phyloP scores from a whole-genome alignment of 2,329 filamentous ascomycete genomes.

The Claviceps maximensis region DNA sequence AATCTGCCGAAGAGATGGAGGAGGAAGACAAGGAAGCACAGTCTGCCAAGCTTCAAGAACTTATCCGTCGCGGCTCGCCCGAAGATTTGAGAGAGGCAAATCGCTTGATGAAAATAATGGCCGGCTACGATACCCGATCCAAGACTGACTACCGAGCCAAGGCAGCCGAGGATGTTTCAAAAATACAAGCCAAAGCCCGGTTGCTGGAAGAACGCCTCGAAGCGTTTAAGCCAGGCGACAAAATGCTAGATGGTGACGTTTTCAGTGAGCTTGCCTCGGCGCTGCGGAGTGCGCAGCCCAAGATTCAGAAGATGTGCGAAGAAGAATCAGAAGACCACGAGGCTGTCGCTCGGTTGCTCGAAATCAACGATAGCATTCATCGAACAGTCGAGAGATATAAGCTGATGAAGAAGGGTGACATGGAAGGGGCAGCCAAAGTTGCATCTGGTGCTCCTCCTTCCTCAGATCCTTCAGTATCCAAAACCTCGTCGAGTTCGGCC shows the following conservation, averaged over 20 bases:
- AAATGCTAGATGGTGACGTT: slow-evolving; percentile 54
- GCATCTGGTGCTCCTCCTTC: slow-evolving; percentile 62
- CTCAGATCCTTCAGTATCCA: slow-evolving; percentile 17
- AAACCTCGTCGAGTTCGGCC: slow-evolving; percentile 43
- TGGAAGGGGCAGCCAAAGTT: slow-evolving; percentile 71
- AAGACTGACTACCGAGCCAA: slow-evolving; percentile 98
- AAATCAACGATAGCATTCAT: slow-evolving; percentile 98
- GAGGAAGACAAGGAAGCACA: slow-evolving; percentile 90
- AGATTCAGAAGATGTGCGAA: slow-evolving; percentile 99
- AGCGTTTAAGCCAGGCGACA: slow-evolving; percentile 68
- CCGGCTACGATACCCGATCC: slow-evolving; percentile 84
- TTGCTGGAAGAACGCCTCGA: slow-evolving; percentile 87
- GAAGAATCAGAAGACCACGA: slow-evolving; percentile 96
- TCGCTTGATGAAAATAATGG: slow-evolving; percentile 98
- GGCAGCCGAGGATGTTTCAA: slow-evolving; percentile 85
- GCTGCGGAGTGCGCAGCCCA: slow-evolving; percentile 86
- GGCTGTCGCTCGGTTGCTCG: slow-evolving; percentile 84
- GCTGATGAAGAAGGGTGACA: slow-evolving; percentile 87
- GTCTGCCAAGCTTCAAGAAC: slow-evolving; percentile 93
- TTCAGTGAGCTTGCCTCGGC: slow-evolving; percentile 79
- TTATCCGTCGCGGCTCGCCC: slow-evolving; percentile 83
- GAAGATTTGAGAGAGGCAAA: slow-evolving; percentile 95
- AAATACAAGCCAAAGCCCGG: slow-evolving; percentile 89
- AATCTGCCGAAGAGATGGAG: slow-evolving; percentile 97
- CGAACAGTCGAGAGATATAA: slow-evolving; percentile 92